A percentile compares a stretch with the other conserved stretches of the same genome.
These are phyloP conservation scores for Scheffersomyces titani DNA, from an alignment of 1,139 yeast genomes.

Conservation along the genomic window DNA sequence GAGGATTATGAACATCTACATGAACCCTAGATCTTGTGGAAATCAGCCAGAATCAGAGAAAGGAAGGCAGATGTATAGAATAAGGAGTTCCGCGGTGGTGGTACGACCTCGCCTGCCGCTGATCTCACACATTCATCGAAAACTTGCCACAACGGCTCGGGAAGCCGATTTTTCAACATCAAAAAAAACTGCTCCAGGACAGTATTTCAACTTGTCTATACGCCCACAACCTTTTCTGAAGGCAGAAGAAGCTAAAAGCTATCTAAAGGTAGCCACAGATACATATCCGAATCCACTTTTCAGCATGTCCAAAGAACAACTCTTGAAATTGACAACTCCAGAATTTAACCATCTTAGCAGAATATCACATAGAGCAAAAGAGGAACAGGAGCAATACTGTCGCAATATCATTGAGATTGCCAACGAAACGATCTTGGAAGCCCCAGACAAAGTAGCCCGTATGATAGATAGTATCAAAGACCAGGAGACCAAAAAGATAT, in stretches of 20 bases:
- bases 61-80: not conserved
- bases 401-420: constrained; percentile 30
- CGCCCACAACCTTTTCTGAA: constrained; percentile 9
- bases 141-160: not conserved
- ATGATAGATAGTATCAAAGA: constrained; percentile 20
- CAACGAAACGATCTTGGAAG: constrained; percentile 26
- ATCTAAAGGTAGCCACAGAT: constrained; percentile 16
- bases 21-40: not conserved
- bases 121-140: constrained; percentile 1
- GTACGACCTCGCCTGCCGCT: not conserved
- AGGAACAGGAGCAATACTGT: constrained; percentile 34
- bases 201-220: not conserved
- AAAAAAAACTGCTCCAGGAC: not conserved
- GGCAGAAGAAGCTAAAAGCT: constrained; percentile 3
- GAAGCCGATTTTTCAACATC: not conserved
- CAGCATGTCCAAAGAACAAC: constrained; percentile 26
- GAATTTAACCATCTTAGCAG: constrained; percentile 27
- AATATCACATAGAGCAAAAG: constrained; percentile 24
- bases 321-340: constrained; percentile 19
- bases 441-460: constrained; percentile 25
- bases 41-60: not conserved
- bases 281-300: constrained; percentile 38
- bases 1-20: not conserved
- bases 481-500: constrained; percentile 10
- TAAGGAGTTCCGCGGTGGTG: not conserved